These are phyloP conservation scores for Chloris gayana DNA, from an alignment of 176 grass and related monocot species.

Conservation along the genomic window DNA sequence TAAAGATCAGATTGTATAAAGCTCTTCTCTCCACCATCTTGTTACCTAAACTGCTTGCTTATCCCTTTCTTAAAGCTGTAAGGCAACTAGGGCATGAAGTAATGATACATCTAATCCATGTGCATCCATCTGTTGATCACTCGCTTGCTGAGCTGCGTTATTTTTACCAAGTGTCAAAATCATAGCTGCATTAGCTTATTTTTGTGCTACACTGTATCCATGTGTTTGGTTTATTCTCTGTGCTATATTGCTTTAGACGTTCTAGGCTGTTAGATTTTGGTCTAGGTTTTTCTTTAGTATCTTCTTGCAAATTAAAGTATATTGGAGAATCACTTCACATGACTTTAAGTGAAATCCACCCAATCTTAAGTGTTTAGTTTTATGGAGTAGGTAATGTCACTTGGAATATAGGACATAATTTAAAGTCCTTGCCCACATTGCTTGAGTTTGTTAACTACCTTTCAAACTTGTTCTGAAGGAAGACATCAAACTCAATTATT, in stretches of 20 bases:
- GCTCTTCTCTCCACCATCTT: constrained; percentile 56
- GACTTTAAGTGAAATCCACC: constrained; percentile 99
- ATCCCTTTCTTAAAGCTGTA: constrained; percentile 62
- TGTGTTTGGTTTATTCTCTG: constrained; percentile 43
- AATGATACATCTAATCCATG: constrained; percentile 61
- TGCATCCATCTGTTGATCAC: constrained; percentile 64
- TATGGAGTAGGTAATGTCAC: constrained; percentile 94
- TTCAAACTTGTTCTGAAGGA: constrained; percentile 74
- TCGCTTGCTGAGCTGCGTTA: constrained; percentile 44
- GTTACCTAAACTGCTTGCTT: constrained; percentile 63
- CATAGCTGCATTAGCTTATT: constrained; percentile 48
- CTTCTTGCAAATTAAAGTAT: constrained; percentile 60
- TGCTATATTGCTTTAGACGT: constrained; percentile 56
- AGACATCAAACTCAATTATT: constrained; percentile 83
- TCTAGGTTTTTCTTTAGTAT: constrained; percentile 72
- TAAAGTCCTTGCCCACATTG: constrained; percentile 66
- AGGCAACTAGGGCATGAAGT: constrained; percentile 51
- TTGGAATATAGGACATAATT: constrained; percentile 69
- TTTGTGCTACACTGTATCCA: constrained; percentile 49
- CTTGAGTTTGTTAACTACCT: constrained; percentile 80
- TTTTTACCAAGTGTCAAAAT: constrained; percentile 60
- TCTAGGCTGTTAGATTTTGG: constrained; percentile 66
- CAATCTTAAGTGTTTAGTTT: constrained; percentile 79
- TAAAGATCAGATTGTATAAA: constrained; percentile 65
- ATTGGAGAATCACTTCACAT: constrained; percentile 85